Evolutionary conservation across 495 filamentous ascomycete species (phyloP), one percentile per base, ranked within the genome.

Genomic region (Pseudevernia furfuracea): DNA sequence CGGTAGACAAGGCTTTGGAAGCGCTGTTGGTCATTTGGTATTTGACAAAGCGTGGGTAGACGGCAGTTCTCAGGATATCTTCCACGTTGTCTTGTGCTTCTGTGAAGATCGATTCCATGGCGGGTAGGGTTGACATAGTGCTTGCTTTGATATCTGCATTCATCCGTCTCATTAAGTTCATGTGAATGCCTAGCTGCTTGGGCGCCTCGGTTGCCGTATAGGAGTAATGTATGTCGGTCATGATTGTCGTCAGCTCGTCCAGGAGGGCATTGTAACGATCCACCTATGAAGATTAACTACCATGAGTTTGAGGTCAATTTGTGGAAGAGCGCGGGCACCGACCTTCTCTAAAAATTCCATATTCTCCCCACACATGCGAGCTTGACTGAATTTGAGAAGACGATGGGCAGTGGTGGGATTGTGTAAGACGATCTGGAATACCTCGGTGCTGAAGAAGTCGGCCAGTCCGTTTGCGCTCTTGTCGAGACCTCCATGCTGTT

Each of bases 41-140:
- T 57, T 76, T 75, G 49, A 84, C 75, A 56, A 81, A 84, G 28
- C 78, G 75, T 12, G 80, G 80, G 65, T 82, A 84, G 30, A 84
- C 71, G 7, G 73, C 71, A 17, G 69, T 71, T 25, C 75, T 70
- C 32, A 84, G 62, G 4, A 79, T 74, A 25, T 73, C 69, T 65
- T 83, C 78, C 41, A 80, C 73, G 10, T 75, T 65, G 1, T 66
- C 53, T 62, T 76, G 77, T 15, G 81, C 76, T 12, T 80, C 76
- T 28, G 65, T 61, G 63, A 82, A 83, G 28, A 83, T 69, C 25
- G 62, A 66, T 58, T 80, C 79, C 60, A 84, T 69, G 4, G 67
- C 68, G 0, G 81, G 81, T 14, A 82, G 59, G 0, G 74, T 73
- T 1, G 70, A 64, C 34, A 66, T 69, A 15, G 77, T 72, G 55